A percentile compares a stretch with the other conserved stretches of the same genome.
Evolutionary conservation across 1,284 basidiomycete species (phyloP).

Genomic region (Papiliotrema laurentii): DNA sequence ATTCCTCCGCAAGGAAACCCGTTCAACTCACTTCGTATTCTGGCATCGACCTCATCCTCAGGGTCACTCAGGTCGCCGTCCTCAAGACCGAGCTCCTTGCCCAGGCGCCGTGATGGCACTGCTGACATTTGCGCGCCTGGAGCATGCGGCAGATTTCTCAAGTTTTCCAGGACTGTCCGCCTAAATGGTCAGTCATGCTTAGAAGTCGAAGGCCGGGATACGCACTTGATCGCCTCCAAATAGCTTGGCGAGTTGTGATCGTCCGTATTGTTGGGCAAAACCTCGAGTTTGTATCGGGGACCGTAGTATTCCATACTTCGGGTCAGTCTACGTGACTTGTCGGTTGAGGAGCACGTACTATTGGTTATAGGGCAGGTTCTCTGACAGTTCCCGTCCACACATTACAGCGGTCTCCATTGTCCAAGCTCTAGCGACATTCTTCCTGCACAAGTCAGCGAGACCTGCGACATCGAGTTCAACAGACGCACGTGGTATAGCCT

Average conservation of each 20-base stretch:
- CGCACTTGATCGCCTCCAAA: conserved; percentile 72
- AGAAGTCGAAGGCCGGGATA: conserved; percentile 9
- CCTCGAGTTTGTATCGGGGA: conserved; percentile 89
- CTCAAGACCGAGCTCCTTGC: conserved; percentile 38
- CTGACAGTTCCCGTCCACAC: conserved; percentile 77
- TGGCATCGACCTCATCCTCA: conserved; percentile 45
- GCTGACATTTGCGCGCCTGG: conserved; percentile 86
- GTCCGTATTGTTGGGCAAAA: conserved; percentile 88
- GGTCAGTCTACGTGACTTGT: neutral
- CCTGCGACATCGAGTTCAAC: conserved; percentile 9
- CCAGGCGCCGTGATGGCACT: conserved; percentile 56
- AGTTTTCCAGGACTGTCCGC: conserved; percentile 67
- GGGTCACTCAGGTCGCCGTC: conserved; percentile 42
- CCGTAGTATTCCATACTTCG: conserved; percentile 91
- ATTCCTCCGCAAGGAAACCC: too few species aligned
- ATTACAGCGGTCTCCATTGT: conserved; percentile 95
- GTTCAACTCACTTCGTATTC: conserved; percentile 40
- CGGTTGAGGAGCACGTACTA: conserved; percentile 51
- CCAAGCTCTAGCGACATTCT: conserved; percentile 94
- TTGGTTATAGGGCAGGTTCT: conserved; percentile 87
- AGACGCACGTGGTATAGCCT: conserved; percentile 68
- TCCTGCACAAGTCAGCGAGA: conserved; percentile 37
- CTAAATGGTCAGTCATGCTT: conserved; percentile 46
- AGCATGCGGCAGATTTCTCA: conserved; percentile 71
- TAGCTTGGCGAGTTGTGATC: conserved; percentile 84